Base-by-base conservation (phyloP, 2,329 filamentous ascomycete genomes). In the Pseudogymnoascus sp. region DNA sequence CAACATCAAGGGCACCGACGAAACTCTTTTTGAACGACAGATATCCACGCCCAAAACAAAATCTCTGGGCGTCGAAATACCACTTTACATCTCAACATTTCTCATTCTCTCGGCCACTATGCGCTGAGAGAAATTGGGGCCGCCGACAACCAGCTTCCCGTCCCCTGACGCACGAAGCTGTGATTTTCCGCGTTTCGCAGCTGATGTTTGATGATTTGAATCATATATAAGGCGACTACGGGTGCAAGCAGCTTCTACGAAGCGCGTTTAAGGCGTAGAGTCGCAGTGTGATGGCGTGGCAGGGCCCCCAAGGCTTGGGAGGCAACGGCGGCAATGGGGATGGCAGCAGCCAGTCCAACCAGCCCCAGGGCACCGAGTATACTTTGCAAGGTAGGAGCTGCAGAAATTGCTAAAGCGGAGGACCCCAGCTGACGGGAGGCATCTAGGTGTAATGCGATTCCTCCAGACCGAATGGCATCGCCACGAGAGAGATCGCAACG, bases 391-490 rank as follows among this genome's bases (percentile, higher is more conserved):
- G 86, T 89, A 73, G 65, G 66, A 60, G 19, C 35, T 59, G 16
- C 6, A 62, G 45, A 31, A 19, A 29, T 33, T 52, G 35, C 38
- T 55, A 61, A 60, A 33, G 38, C 14, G 23, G 65, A 26, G 38
- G 1, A 39, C 58, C 31, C 35, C 43, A 60, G 29, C 52, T 64
- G 45, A 41, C 62, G 64, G 68, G 92, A 88, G 91, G 71, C 91
- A 96, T 39, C 96, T 69, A 94, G 91, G 94, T 73, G 94, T 99
- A 38, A 99, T 99, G 94, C 92, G 94, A 76, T 99, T 99, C 75
- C 85, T 99, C 39, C 94, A 99, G 78, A 94, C 94, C 58, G 93
- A 99, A 83, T 99, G 94, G 94, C 94, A 99, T 77, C 89, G 91
- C 69, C 93, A 99, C 76, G 94, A 99, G 78, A 90, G 94, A 77